Evolutionary conservation across 352 stramenopile genomes (phyloP).

Genomic region (Pythium folliculosum): DNA sequence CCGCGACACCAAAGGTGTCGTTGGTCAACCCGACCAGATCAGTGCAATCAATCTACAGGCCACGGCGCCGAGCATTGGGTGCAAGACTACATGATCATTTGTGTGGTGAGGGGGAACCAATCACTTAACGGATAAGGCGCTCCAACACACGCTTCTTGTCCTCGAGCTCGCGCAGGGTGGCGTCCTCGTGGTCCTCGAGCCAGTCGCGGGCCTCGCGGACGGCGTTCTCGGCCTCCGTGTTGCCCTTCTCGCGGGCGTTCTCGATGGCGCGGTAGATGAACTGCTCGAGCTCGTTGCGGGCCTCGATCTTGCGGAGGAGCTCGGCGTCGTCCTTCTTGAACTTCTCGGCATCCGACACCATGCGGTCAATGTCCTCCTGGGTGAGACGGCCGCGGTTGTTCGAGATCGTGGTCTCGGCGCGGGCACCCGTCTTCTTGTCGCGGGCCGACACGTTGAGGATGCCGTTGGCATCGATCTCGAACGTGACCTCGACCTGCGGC

Average conservation of each 20-base stretch:
- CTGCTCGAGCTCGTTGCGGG: conserved; percentile 45
- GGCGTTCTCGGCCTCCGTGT: conserved; percentile 55
- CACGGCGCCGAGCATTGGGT: conserved; percentile 10
- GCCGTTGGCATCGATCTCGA: conserved; percentile 89
- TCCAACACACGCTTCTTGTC: conserved; percentile 78
- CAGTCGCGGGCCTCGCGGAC: conserved; percentile 67
- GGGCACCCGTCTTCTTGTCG: conserved; percentile 95
- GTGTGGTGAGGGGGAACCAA: conserved; percentile 3
- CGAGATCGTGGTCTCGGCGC: conserved; percentile 98
- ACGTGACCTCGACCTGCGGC: conserved; percentile 89
- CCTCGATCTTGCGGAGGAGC: conserved; percentile 46
- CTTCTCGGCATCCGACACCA: conserved; percentile 97
- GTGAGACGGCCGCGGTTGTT: conserved; percentile 97
- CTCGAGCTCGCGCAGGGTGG: conserved; percentile 87
- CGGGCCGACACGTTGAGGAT: conserved; percentile 94
- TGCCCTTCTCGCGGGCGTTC: conserved; percentile 39
- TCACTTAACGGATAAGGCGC: conserved; percentile 41
- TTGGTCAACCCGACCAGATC: background rate
- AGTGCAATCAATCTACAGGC: conserved; percentile 20
- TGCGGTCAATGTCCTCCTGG: conserved; percentile 98
- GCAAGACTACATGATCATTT: conserved; percentile 36
- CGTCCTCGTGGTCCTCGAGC: conserved; percentile 63
- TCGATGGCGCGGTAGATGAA: conserved; percentile 48
- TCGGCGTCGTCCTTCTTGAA: conserved; percentile 95
- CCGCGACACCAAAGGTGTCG: background rate